Percentiles rank a stretch among this genome's conserved stretches.
These are phyloP conservation scores for Carallia pectinifolia DNA, from an alignment of 345 rosid species.

Conservation along the genomic window DNA sequence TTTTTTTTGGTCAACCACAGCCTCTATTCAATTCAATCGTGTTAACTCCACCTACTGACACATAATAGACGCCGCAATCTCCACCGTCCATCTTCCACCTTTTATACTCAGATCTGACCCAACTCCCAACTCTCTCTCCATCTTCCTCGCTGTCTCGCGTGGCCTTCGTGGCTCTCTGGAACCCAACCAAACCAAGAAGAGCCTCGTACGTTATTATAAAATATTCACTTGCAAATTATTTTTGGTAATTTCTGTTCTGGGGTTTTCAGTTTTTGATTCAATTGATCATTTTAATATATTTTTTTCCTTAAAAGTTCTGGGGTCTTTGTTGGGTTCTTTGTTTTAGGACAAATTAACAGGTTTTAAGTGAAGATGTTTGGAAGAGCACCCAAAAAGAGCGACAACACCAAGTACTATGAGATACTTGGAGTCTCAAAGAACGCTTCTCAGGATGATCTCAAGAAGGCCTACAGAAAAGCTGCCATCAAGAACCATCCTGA, in stretches of 20 bases:
- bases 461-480: constrained; percentile 67
- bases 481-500: constrained; percentile 79
- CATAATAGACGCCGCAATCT: not conserved
- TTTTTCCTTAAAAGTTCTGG: not conserved
- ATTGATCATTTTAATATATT: not conserved
- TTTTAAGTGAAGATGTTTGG: constrained; percentile 43
- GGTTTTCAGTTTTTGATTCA: not conserved
- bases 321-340: not conserved
- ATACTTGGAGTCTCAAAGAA: constrained; percentile 52
- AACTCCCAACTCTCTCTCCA: not conserved
- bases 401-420: constrained; percentile 64
- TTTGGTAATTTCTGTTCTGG: not conserved
- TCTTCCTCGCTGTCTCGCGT: constrained; percentile 10
- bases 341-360: not conserved
- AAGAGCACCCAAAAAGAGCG: constrained; percentile 66
- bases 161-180: constrained; percentile 13
- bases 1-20: too few relatives aligned
- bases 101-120: not conserved
- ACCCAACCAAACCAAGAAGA: not conserved
- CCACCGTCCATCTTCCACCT: constrained; percentile 21
- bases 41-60: too few relatives aligned
- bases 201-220: not conserved
- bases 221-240: not conserved
- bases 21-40: too few relatives aligned
- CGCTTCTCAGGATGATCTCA: constrained; percentile 59